Evolutionary conservation across 2,329 filamentous ascomycete genomes (phyloP).

Genomic region (Leptosphaerulina australis): DNA sequence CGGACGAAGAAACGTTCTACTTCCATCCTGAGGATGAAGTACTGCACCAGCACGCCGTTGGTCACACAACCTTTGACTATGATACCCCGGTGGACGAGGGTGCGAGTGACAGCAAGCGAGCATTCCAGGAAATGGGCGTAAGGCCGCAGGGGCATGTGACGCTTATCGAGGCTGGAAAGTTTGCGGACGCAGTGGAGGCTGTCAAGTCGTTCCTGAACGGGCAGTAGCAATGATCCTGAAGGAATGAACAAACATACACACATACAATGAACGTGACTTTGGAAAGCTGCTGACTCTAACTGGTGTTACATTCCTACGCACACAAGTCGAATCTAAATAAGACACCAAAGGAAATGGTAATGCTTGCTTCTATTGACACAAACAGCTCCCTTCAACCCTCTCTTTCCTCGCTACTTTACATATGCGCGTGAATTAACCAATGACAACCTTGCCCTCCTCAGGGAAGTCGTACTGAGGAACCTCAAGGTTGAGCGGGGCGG

Average conservation of each 20-base stretch:
- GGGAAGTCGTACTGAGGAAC: constrained; percentile 92
- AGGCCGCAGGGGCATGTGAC: constrained; percentile 84
- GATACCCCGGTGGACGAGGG: constrained; percentile 78
- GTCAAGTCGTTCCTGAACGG: constrained; percentile 72
- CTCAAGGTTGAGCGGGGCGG: constrained; percentile 96
- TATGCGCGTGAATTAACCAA: constrained; percentile 70
- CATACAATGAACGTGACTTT: neutral
- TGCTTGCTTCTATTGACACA: constrained; percentile 48
- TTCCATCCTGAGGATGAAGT: constrained; percentile 98
- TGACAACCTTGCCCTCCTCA: constrained; percentile 84
- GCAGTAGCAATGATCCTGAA: constrained; percentile 15
- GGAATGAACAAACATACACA: neutral
- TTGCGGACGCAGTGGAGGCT: constrained; percentile 75
- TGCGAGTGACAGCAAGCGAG: constrained; percentile 86
- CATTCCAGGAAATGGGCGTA: constrained; percentile 92
- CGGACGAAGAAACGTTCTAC: constrained; percentile 69
- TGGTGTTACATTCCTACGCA: constrained; percentile 48
- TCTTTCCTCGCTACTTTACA: constrained; percentile 31
- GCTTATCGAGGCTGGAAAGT: constrained; percentile 79
- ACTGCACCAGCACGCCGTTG: constrained; percentile 75
- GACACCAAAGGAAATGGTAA: constrained; percentile 40
- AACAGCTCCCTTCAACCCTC: constrained; percentile 11
- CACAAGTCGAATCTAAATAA: constrained; percentile 43
- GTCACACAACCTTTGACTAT: constrained; percentile 74
- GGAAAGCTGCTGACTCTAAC: constrained; percentile 43